Evolutionary conservation across 345 rosid species (phyloP).

Genomic region (Aquilaria yunnanensis): DNA sequence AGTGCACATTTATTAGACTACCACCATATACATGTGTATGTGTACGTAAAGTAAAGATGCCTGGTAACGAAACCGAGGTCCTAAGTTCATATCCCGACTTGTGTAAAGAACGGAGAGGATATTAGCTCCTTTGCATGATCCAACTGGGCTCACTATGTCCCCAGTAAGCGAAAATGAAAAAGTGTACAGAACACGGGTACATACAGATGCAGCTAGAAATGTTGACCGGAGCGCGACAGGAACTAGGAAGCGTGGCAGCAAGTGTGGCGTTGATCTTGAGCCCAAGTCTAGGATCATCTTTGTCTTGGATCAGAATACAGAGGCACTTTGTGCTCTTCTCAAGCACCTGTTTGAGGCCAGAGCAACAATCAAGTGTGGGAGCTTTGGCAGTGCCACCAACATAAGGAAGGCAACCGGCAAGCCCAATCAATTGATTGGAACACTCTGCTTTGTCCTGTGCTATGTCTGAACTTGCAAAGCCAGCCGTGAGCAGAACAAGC

Average conservation of each 20-base stretch:
- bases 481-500: slow-evolving; percentile 18
- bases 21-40: no score
- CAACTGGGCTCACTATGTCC: no score
- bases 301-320: slow-evolving; percentile 62
- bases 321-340: slow-evolving; percentile 62
- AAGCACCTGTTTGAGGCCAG: slow-evolving; percentile 51
- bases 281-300: slow-evolving; percentile 68
- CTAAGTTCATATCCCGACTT: no score
- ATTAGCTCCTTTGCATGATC: no score
- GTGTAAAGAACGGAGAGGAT: no score
- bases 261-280: slow-evolving; percentile 54
- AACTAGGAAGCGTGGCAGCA: slow-evolving; percentile 52
- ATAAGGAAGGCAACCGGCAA: slow-evolving; percentile 63
- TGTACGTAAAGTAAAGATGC: no score
- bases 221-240: slow-evolving; percentile 46
- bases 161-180: neutral
- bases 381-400: slow-evolving; percentile 55
- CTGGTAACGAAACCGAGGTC: no score
- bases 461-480: slow-evolving; percentile 35
- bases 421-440: slow-evolving; percentile 35
- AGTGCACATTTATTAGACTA: no score
- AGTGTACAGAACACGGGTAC: slow-evolving; percentile 1
- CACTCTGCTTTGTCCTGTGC: slow-evolving; percentile 68
- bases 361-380: slow-evolving; percentile 72
- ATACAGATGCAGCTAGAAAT: slow-evolving; percentile 55